Percentiles rank a stretch among this genome's conserved stretches.
Conservation (phyloP, 2,329 filamentous ascomycete genomes). For the Bipolaris cookei region DNA sequence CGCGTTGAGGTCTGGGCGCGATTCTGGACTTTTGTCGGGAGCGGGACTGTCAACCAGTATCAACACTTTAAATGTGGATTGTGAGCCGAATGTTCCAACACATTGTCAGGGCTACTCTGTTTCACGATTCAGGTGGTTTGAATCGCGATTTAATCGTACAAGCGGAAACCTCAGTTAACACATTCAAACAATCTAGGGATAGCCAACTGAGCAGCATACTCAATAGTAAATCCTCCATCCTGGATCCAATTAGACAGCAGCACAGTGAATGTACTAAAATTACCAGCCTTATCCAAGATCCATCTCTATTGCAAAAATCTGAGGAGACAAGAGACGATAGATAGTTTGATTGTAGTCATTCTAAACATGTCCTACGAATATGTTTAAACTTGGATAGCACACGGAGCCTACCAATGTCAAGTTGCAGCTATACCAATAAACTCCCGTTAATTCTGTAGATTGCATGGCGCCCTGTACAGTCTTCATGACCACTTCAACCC, state of each 20-base stretch:
- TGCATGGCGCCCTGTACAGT: background rate
- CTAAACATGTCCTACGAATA: background rate
- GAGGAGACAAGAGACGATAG: too few species aligned
- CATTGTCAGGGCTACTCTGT: background rate
- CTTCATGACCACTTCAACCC: background rate
- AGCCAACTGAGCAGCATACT: too few species aligned
- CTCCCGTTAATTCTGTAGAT: background rate
- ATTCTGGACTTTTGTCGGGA: conserved; percentile 1
- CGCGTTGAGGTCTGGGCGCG: conserved; percentile 31
- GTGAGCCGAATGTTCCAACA: background rate
- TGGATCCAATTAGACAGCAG: too few species aligned
- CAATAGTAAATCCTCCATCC: too few species aligned
- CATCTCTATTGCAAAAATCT: too few species aligned
- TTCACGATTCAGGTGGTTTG: too few species aligned
- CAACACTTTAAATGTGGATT: background rate
- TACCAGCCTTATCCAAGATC: too few species aligned
- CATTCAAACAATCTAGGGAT: too few species aligned
- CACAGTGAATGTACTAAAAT: too few species aligned
- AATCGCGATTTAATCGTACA: too few species aligned
- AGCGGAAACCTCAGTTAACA: too few species aligned
- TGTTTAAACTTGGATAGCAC: background rate
- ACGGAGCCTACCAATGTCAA: background rate
- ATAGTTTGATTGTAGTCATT: background rate
- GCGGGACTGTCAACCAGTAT: background rate
- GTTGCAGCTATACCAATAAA: background rate